Base-by-base conservation (phyloP, 208 protist species). In the Trichomonas vaginalis region DNA sequence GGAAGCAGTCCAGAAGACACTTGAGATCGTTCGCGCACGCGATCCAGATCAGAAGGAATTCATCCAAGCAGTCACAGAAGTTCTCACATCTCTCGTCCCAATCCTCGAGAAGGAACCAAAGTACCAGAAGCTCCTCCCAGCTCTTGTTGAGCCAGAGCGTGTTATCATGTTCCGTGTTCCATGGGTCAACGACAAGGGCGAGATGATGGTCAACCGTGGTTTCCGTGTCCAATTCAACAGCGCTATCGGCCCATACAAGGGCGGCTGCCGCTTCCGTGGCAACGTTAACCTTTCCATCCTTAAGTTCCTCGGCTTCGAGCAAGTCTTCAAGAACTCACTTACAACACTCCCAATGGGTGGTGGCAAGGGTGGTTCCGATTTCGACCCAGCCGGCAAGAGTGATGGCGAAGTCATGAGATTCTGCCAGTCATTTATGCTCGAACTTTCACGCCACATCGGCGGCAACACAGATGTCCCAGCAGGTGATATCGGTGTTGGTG, bases 241-340 rank as follows among this genome's bases (percentile, higher is more conserved):
- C 32, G 96, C 98, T 87, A 97, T 98, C 88, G 98, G 98, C 35
- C 98, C 98, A 49, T 98, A 98, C 97, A 99, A 99, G 97, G 98
- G 98, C 82, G 98, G 97, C 23, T 96, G 97, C 0, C 96, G 97
- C 23, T 98, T 98, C 96, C 97, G 97, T 95, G 96, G 96, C 14
- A 96, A 95, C n/a, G n/a, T n/a, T n/a, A n/a, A n/a, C 39, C 40
- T 47, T 3, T 48, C 42, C 21, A 87, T 96, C n/a, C 9, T 96
- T 3, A 96, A 96, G 51, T 98, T 99, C 96, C 97, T 99, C 15
- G 98, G 98, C 95, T 99, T 99, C 96, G 98, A 99, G 97, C 98
- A 99, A 97, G 98, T 97, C 95, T 98, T 98, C 96, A 99, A 99
- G 97, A 99, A 99, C 96, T 97, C 98, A 37, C 97, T 99, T 39